Percentiles rank a stretch among this genome's conserved stretches.
Conservation (phyloP, 2,329 filamentous ascomycete genomes). For the Microcyclospora pomicola region DNA sequence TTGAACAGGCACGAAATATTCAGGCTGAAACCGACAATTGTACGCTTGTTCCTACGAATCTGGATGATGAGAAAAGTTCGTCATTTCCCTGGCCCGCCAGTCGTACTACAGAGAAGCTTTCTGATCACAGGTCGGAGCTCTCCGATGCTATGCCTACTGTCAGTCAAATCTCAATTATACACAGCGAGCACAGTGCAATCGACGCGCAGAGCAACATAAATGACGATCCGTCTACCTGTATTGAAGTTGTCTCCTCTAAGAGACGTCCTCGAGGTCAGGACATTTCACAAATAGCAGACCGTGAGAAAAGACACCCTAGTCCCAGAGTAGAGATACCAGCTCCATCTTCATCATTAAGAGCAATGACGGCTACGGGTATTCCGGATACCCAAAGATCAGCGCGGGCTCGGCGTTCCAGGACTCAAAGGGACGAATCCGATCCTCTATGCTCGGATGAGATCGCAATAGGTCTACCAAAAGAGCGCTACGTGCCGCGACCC, state of each 20-base stretch:
- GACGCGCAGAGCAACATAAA: neutral
- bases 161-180: neutral
- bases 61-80: conserved; percentile 7
- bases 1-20: conserved; percentile 21
- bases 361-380: conserved; percentile 6
- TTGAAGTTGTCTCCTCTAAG: neutral
- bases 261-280: neutral
- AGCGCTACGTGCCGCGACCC: conserved; percentile 27
- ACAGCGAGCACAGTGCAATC: neutral
- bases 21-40: conserved; percentile 7
- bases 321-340: conserved; percentile 14
- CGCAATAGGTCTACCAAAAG: conserved; percentile 24
- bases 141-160: neutral
- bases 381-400: conserved; percentile 5
- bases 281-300: neutral
- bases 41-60: neutral
- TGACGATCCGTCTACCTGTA: neutral
- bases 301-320: conserved; percentile 8
- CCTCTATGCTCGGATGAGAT: conserved; percentile 18
- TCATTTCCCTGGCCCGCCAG: conserved; percentile 14
- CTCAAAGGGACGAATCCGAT: conserved; percentile 9
- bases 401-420: conserved; percentile 12
- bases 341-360: too few relatives aligned
- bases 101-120: neutral
- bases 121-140: neutral